Evolutionary conservation across 257 asterid species (phyloP).

Genomic region (Ehretia macrophylla): DNA sequence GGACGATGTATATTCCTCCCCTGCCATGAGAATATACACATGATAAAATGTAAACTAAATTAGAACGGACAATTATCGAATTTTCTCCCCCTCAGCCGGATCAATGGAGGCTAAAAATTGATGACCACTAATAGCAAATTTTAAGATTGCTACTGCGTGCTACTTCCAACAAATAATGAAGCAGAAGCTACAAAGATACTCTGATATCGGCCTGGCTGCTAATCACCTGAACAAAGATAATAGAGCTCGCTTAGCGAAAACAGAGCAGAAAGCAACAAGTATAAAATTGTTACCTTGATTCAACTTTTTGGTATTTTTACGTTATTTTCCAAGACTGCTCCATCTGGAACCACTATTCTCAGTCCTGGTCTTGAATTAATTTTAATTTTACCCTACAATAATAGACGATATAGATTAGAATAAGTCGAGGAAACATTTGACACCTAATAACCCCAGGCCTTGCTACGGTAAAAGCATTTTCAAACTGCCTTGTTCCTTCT

Average conservation of each 20-base stretch:
- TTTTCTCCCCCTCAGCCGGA: not conserved
- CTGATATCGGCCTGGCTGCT: not conserved
- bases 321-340: constrained; percentile 59
- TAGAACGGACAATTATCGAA: not conserved
- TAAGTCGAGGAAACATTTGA: not conserved
- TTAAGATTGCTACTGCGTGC: not conserved
- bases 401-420: constrained; percentile 5
- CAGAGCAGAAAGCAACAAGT: not conserved
- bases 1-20: not conserved
- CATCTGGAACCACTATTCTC: constrained; percentile 65
- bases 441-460: not conserved
- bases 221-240: not conserved
- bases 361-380: constrained; percentile 47
- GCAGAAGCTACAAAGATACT: not conserved
- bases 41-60: not conserved
- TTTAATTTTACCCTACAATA: constrained; percentile 58
- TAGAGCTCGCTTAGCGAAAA: not conserved
- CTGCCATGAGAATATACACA: not conserved
- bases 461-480: not conserved
- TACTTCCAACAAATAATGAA: not conserved
- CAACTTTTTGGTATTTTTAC: constrained; percentile 25
- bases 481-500: not conserved
- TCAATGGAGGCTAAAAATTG: not conserved
- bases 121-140: too few relatives aligned
- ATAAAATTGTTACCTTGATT: not conserved